Percentiles rank a stretch among this genome's conserved stretches.
These are phyloP conservation scores for Gnaphalium uliginosum DNA, from an alignment of 129 eudicot species.

Conservation along the genomic window DNA sequence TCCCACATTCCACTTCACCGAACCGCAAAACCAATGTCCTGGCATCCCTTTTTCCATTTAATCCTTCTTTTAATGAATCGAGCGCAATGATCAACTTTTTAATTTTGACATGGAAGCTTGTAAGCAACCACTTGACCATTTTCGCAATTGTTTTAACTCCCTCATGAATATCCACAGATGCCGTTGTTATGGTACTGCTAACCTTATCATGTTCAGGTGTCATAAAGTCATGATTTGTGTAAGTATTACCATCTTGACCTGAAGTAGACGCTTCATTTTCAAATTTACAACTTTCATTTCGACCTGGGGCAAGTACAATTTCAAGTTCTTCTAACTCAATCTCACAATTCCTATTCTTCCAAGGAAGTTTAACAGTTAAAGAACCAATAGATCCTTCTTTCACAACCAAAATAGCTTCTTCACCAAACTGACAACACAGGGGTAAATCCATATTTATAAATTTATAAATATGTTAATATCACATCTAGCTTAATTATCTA, in stretches of 20 bases:
- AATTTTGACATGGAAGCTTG: slow-evolving; percentile 76
- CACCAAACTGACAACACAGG: slow-evolving; percentile 59
- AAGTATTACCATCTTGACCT: slow-evolving; percentile 29
- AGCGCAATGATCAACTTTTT: slow-evolving; percentile 68
- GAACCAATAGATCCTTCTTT: slow-evolving; percentile 87
- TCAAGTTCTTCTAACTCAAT: slow-evolving; percentile 91
- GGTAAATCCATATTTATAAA: neutral
- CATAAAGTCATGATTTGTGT: slow-evolving; percentile 30
- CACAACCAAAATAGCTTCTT: slow-evolving; percentile 52
- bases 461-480: neutral
- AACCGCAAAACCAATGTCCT: slow-evolving; percentile 74
- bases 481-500: neutral
- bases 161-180: slow-evolving; percentile 79
- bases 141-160: slow-evolving; percentile 96
- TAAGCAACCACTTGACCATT: slow-evolving; percentile 82
- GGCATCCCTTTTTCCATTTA: slow-evolving; percentile 34
- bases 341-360: slow-evolving; percentile 74
- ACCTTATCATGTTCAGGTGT: slow-evolving; percentile 42
- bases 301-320: slow-evolving; percentile 64
- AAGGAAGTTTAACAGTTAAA: slow-evolving; percentile 62
- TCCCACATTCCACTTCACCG: slow-evolving; percentile 78
- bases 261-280: slow-evolving; percentile 41
- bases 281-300: slow-evolving; percentile 14
- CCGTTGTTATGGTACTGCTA: slow-evolving; percentile 16
- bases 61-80: slow-evolving; percentile 52